Base-by-base conservation (phyloP, 1,139 yeast species). In the Pneumocystis sp. region DNA sequence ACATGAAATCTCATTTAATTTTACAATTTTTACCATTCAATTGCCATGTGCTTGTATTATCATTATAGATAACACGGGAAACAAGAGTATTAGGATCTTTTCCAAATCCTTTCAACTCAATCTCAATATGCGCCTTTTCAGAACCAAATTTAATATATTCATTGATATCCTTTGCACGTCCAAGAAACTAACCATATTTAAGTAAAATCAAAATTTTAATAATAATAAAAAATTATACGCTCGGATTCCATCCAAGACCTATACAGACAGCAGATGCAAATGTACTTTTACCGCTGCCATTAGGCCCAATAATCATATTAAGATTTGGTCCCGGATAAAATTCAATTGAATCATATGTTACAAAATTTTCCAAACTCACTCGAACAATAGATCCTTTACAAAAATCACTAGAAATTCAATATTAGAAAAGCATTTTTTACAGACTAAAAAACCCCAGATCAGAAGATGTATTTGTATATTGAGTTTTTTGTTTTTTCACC, bases 281-380 rank as follows among this genome's bases (percentile, higher is more conserved):
- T 0, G 98, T 89, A 63, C 95, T 85, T 73, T 95, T 95, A 6
- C 99, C 99, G 0, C 96, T 85, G 57, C 99, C 99, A 73, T 95
- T 95, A 6, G 98, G 97, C 0, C 97, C 98, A 65, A 93, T 87
- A 67, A 95, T 87, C 89, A 95, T 84, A 74, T 95, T 95, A 73
- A 95, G 79, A 1, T 86, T 81, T 0, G 97, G 97, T 0, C 95
- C 88, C 64, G 91, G 80, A 61, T 80, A 79, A 74, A 89, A 91
- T 73, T 87, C 93, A 0, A 93, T 87, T 66, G 83, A 78, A 1
- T 85, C 76, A 73, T 91, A 91, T 0, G 96, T 89, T 71, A 95
- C 90, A 77, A 91, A 91, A 74, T 91, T 88, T 67, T 76, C 76
- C 67, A 90, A 81, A 66, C 79, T 80, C 40, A 90, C 85, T 61